These are phyloP conservation scores for Tolypocladium pustulatum DNA, from an alignment of 2,329 filamentous ascomycete species.

Conservation along the genomic window DNA sequence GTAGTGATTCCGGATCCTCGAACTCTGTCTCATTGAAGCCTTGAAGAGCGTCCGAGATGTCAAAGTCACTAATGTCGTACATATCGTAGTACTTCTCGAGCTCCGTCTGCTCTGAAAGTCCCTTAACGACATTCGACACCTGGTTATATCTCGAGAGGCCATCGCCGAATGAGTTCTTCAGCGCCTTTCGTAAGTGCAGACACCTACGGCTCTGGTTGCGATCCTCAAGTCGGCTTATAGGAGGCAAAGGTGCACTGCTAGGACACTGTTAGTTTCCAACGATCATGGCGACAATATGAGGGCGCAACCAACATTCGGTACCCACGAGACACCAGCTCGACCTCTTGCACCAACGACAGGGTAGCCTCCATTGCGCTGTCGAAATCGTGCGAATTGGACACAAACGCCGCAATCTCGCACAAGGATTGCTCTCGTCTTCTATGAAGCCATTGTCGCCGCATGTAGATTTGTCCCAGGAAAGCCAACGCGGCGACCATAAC, in stretches of 20 bases:
- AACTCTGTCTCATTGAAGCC: slow-evolving; percentile 57
- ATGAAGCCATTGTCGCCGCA: slow-evolving; percentile 72
- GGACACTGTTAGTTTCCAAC: neutral
- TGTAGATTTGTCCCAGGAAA: slow-evolving; percentile 53
- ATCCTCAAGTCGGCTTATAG: slow-evolving; percentile 86
- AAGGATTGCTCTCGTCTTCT: slow-evolving; percentile 68
- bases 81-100: slow-evolving; percentile 90
- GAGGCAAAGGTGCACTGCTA: slow-evolving; percentile 80
- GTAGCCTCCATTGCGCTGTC: slow-evolving; percentile 68
- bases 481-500: slow-evolving; percentile 44
- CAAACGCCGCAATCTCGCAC: slow-evolving; percentile 55
- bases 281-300: neutral
- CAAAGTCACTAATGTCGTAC: slow-evolving; percentile 66
- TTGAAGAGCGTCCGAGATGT: slow-evolving; percentile 59
- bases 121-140: slow-evolving; percentile 56
- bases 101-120: slow-evolving; percentile 67
- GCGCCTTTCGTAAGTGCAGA: slow-evolving; percentile 63
- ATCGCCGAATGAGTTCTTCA: slow-evolving; percentile 59
- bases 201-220: slow-evolving; percentile 70
- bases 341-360: slow-evolving; percentile 78
- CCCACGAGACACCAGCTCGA: slow-evolving; percentile 87
- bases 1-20: slow-evolving; percentile 68
- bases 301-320: slow-evolving; percentile 62
- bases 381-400: slow-evolving; percentile 67
- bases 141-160: slow-evolving; percentile 64